These are phyloP conservation scores for Serendipita sp. DNA, from an alignment of 768 basidiomycete genomes.

Conservation along the genomic window DNA sequence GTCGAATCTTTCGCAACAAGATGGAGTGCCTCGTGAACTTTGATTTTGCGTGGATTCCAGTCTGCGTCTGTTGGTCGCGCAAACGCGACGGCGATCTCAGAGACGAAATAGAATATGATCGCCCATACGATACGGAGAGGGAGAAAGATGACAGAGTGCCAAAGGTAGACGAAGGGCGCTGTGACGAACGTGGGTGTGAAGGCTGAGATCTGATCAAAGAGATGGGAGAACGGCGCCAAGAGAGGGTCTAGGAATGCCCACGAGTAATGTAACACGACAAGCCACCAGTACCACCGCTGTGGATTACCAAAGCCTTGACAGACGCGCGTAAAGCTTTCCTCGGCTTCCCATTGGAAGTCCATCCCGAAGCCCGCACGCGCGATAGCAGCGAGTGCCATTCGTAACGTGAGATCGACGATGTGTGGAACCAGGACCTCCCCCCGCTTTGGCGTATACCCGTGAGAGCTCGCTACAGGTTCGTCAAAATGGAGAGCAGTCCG, in stretches of 20 bases:
- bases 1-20: constrained; percentile 6
- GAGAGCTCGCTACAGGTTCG: background rate
- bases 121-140: background rate
- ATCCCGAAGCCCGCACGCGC: constrained; percentile 1
- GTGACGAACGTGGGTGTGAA: background rate
- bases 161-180: background rate
- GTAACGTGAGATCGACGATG: constrained; percentile 1
- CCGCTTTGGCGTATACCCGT: background rate
- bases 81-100: background rate
- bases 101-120: background rate
- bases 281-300: background rate
- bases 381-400: constrained; percentile 5
- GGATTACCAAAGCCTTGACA: background rate
- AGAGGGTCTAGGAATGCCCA: background rate
- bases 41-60: constrained; percentile 2
- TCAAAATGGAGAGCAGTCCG: background rate
- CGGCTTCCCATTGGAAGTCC: constrained; percentile 4
- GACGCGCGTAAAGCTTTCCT: background rate
- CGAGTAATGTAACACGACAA: background rate
- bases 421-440: constrained; percentile 1
- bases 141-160: background rate
- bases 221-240: background rate
- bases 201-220: background rate
- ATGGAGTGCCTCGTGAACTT: constrained; percentile 2
- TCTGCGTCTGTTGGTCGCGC: background rate